Evolutionary conservation across 306 rosid species (phyloP).

Genomic region (Glycine soja): DNA sequence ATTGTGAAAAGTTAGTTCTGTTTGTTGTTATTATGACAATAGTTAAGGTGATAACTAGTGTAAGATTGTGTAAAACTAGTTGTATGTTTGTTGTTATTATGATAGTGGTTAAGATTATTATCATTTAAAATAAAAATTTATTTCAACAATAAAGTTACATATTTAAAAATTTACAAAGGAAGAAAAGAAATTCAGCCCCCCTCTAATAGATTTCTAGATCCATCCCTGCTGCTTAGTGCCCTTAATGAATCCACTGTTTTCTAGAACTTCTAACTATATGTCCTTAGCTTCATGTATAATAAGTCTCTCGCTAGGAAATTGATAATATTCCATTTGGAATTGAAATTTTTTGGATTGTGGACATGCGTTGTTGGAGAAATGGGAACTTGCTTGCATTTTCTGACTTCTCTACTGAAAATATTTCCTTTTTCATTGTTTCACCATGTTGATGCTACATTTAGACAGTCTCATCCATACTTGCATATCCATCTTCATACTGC

Average conservation of each 20-base stretch:
- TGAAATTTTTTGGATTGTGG: background rate
- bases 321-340: background rate
- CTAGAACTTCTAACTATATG: slow-evolving; percentile 16
- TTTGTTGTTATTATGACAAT: no score
- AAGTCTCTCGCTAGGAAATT: background rate
- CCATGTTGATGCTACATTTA: slow-evolving; percentile 31
- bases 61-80: no score
- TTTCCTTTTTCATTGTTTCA: background rate
- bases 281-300: slow-evolving; percentile 27
- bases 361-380: background rate
- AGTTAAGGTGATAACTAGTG: no score
- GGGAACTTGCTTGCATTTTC: background rate
- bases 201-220: no score
- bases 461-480: background rate
- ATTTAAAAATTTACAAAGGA: slow-evolving; percentile 8
- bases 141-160: background rate
- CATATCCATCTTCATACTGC: slow-evolving; percentile 23
- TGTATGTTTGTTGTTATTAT: no score
- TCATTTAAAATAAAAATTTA: no score
- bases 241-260: slow-evolving; percentile 9
- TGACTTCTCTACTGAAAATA: slow-evolving; percentile 25
- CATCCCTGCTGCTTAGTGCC: background rate
- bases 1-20: no score
- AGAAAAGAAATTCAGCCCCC: no score
- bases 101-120: no score